A percentile compares a stretch with the other conserved stretches of the same genome.
phyloP scores from a whole-genome alignment of 176 grass and related monocot species.

The Musa schizocarpa region DNA sequence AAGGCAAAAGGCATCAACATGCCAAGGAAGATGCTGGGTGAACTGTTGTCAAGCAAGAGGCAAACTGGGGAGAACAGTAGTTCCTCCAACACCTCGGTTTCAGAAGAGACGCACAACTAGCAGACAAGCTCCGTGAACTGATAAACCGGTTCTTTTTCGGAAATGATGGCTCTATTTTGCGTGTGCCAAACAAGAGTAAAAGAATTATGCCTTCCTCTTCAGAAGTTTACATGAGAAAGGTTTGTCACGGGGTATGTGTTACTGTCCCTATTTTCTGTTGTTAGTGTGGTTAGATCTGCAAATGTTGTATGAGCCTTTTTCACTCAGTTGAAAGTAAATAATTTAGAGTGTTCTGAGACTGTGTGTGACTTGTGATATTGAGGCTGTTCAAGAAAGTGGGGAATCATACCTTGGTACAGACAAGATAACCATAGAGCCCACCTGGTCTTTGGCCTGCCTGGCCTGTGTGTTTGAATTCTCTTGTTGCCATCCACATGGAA shows the following conservation, averaged over 20 bases:
- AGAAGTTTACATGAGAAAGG: too few relatives aligned
- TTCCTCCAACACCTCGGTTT: conserved; percentile 62
- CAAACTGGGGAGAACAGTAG: conserved; percentile 39
- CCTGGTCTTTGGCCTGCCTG: not conserved
- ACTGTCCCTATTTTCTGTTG: too few relatives aligned
- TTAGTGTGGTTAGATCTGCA: too few relatives aligned
- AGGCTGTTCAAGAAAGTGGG: not conserved
- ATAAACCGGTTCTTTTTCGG: too few relatives aligned
- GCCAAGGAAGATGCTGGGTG: conserved; percentile 46
- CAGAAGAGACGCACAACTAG: conserved; percentile 30
- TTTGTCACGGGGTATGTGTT: too few relatives aligned
- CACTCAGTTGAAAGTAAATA: too few relatives aligned
- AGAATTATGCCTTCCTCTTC: too few relatives aligned
- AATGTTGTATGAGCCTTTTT: too few relatives aligned
- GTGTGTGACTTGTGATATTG: not conserved
- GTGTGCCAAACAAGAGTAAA: too few relatives aligned
- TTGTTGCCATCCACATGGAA: conserved; percentile 7
- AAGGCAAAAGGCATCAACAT: conserved; percentile 36
- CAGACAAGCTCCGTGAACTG: not conserved
- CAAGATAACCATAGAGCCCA: not conserved
- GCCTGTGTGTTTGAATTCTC: not conserved
- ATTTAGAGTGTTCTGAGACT: not conserved
- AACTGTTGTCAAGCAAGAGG: conserved; percentile 44
- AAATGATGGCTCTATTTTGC: too few relatives aligned
- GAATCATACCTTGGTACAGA: not conserved